Evolutionary conservation across 306 rosid genomes (phyloP).

Genomic region (Sindora glabra): DNA sequence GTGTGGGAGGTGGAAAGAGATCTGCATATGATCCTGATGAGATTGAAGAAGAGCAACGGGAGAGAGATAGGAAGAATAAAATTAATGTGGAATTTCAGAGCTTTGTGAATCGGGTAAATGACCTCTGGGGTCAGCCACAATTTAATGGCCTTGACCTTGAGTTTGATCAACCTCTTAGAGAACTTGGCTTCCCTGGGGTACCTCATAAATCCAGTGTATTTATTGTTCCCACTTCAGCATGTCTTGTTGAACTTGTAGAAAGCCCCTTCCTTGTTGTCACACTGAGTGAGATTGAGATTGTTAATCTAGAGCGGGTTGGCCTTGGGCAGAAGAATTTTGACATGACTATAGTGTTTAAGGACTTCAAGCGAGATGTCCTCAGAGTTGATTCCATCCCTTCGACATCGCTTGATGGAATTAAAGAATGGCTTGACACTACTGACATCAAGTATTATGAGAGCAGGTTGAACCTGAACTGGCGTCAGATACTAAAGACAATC

Average conservation of each 20-base stretch:
- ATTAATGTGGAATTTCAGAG: slow-evolving; percentile 56
- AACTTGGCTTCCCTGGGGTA: slow-evolving; percentile 72
- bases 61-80: slow-evolving; percentile 61
- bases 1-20: slow-evolving; percentile 53
- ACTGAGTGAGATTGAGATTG: slow-evolving; percentile 65
- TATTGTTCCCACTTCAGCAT: slow-evolving; percentile 56
- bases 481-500: slow-evolving; percentile 58
- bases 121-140: slow-evolving; percentile 68
- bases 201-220: slow-evolving; percentile 61
- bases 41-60: slow-evolving; percentile 73
- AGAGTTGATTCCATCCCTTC: slow-evolving; percentile 66
- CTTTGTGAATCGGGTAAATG: slow-evolving; percentile 58
- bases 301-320: slow-evolving; percentile 65
- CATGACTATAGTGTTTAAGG: slow-evolving; percentile 61
- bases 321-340: slow-evolving; percentile 79
- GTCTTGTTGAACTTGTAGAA: slow-evolving; percentile 58
- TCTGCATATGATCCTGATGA: slow-evolving; percentile 71
- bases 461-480: slow-evolving; percentile 63
- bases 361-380: slow-evolving; percentile 56
- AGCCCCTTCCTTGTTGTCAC: slow-evolving; percentile 60
- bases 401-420: slow-evolving; percentile 57
- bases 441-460: slow-evolving; percentile 70
- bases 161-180: slow-evolving; percentile 72
- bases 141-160: slow-evolving; percentile 50
- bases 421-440: slow-evolving; percentile 69